A percentile compares a stretch with the other conserved stretches of the same genome.
These are phyloP conservation scores for Claviceps sp. DNA, from an alignment of 2,329 filamentous ascomycete species.

Conservation along the genomic window DNA sequence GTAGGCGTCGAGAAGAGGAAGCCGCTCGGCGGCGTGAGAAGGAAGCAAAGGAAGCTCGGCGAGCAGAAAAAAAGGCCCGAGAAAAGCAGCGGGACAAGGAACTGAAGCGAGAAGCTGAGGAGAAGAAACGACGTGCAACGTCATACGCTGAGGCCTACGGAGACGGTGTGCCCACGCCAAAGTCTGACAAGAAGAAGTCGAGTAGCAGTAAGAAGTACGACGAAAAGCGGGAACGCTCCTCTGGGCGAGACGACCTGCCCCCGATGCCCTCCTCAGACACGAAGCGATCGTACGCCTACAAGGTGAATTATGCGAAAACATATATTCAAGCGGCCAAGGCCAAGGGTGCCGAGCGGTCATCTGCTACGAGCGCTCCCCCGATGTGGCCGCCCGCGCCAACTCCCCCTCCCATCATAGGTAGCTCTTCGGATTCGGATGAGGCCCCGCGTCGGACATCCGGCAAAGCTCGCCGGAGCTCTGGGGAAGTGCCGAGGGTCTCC, in stretches of 20 bases:
- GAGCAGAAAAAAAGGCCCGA: slow-evolving; percentile 20
- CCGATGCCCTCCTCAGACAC: slow-evolving; percentile 12
- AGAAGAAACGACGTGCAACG: slow-evolving; percentile 22
- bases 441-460: slow-evolving; percentile 20
- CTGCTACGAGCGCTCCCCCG: slow-evolving; percentile 10
- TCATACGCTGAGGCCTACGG: slow-evolving; percentile 23
- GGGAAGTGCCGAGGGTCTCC: slow-evolving; percentile 11
- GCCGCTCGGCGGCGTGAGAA: slow-evolving; percentile 17
- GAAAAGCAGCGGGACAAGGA: slow-evolving; percentile 27
- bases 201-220: slow-evolving; percentile 25
- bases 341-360: slow-evolving; percentile 10
- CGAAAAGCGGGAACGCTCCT: slow-evolving; percentile 22
- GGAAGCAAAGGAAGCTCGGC: slow-evolving; percentile 19
- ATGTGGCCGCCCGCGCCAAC: slow-evolving; percentile 22
- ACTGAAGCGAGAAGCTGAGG: slow-evolving; percentile 22
- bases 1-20: slow-evolving; percentile 13
- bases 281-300: slow-evolving; percentile 11
- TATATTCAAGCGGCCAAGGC: slow-evolving; percentile 21
- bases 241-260: slow-evolving; percentile 19
- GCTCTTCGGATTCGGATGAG: slow-evolving; percentile 17
- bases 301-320: slow-evolving; percentile 12
- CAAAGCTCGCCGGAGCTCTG: slow-evolving; percentile 21
- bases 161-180: slow-evolving; percentile 15
- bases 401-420: slow-evolving; percentile 17
- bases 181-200: slow-evolving; percentile 25